These are phyloP conservation scores for Geum urbanum DNA, from an alignment of 306 rosid species.

Conservation along the genomic window DNA sequence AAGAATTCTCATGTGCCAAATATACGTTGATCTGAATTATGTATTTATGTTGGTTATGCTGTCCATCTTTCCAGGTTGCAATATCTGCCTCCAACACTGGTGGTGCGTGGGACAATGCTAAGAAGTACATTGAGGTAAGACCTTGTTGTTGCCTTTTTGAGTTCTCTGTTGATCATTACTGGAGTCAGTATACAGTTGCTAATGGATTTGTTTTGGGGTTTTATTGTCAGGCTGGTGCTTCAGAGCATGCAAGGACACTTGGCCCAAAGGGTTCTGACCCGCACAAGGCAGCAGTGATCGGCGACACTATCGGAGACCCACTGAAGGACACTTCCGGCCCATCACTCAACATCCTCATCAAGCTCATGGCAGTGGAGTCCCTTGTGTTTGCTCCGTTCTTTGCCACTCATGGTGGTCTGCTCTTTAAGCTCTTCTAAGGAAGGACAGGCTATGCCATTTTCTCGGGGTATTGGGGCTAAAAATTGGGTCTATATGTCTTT, in stretches of 20 bases:
- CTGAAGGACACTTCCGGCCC: conserved; percentile 76
- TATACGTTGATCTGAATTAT: not conserved
- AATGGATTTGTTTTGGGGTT: conserved; percentile 2
- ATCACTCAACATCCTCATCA: conserved; percentile 67
- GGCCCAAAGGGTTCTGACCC: conserved; percentile 73
- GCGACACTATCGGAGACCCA: conserved; percentile 75
- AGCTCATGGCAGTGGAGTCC: conserved; percentile 78
- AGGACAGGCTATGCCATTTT: not conserved
- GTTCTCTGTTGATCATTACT: not conserved
- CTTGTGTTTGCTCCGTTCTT: conserved; percentile 64
- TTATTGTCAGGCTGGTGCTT: conserved; percentile 52
- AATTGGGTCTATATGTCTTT: conserved; percentile 2
- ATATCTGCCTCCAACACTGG: conserved; percentile 77
- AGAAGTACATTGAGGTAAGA: conserved; percentile 71
- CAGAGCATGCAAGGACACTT: conserved; percentile 61
- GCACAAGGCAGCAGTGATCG: conserved; percentile 72
- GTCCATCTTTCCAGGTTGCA: conserved; percentile 38
- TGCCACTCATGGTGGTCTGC: conserved; percentile 70
- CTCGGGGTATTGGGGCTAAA: not conserved
- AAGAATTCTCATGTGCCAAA: not conserved
- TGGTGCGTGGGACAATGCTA: conserved; percentile 79
- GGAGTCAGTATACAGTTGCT: not conserved
- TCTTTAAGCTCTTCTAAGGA: conserved; percentile 53
- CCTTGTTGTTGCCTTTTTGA: too few species aligned
- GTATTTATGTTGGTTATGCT: too few species aligned